Percentiles rank a stretch among this genome's conserved stretches.
phyloP scores from a whole-genome alignment of 108 stramenopile species.

The Epipyxis sp. region DNA sequence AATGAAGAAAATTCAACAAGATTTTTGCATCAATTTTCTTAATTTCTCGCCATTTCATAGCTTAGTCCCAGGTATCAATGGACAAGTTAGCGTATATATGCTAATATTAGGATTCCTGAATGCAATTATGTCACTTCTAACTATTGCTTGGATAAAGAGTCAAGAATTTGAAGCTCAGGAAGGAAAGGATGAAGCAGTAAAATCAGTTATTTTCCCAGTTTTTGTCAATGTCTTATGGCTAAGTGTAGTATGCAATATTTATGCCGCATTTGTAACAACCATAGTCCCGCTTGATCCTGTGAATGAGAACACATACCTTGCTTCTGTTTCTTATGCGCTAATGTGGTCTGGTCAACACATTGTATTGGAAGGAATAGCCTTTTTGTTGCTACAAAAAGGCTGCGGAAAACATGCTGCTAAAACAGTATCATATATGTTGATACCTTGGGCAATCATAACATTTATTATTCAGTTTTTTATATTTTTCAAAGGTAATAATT shows the following conservation, averaged over 20 bases:
- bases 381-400: slow-evolving; percentile 27
- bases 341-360: not conserved
- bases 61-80: not conserved
- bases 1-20: no score
- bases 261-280: not conserved
- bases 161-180: slow-evolving; percentile 1
- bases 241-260: not conserved
- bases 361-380: slow-evolving; percentile 21
- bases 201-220: slow-evolving; percentile 32
- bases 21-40: no score
- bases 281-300: slow-evolving; percentile 18
- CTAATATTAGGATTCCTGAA: slow-evolving; percentile 2
- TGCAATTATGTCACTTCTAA: not conserved
- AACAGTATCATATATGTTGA: not conserved
- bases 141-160: slow-evolving; percentile 19
- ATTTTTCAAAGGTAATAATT: no score
- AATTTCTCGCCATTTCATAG: no score
- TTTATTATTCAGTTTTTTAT: not conserved
- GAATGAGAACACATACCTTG: not conserved
- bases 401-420: slow-evolving; percentile 20
- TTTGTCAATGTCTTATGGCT: slow-evolving; percentile 10
- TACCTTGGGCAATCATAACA: not conserved
- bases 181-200: slow-evolving; percentile 11
- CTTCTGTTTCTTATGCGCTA: not conserved
- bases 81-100: not conserved